A percentile compares a stretch with the other conserved stretches of the same genome.
Conservation (phyloP, 2,329 filamentous ascomycete species). For the Pyrenochaeta sp. region DNA sequence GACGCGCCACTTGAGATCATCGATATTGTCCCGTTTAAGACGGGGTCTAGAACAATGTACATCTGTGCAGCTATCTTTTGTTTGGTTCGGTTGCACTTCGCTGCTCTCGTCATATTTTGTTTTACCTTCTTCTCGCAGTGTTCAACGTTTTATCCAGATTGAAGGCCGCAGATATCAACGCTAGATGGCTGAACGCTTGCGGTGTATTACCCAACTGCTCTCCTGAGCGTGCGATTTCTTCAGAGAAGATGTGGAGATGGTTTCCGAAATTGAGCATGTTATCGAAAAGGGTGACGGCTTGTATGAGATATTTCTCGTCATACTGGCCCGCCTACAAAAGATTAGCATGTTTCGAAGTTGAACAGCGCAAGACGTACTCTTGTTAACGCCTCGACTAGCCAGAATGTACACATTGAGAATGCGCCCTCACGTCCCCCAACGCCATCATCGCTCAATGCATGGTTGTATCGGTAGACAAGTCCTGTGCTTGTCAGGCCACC, state of each 20-base stretch:
- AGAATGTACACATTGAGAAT: constrained; percentile 84
- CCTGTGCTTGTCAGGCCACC: constrained; percentile 79
- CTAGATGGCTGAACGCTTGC: constrained; percentile 80
- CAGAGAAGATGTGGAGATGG: constrained; percentile 79
- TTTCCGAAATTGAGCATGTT: constrained; percentile 81
- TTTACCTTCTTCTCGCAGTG: constrained; percentile 7
- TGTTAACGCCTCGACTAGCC: constrained; percentile 81
- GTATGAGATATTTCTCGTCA: constrained; percentile 68
- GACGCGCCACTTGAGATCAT: constrained; percentile 18
- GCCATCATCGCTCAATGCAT: constrained; percentile 72
- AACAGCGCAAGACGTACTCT: constrained; percentile 58
- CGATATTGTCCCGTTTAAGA: constrained; percentile 8
- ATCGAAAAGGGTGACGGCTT: constrained; percentile 74
- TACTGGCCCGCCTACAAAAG: constrained; percentile 54
- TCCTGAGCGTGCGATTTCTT: constrained; percentile 77
- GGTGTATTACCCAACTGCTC: constrained; percentile 83
- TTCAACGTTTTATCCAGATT: constrained; percentile 67
- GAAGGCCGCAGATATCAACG: constrained; percentile 78
- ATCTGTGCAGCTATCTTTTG: not conserved
- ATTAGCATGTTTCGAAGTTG: constrained; percentile 10
- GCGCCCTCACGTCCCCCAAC: constrained; percentile 78
- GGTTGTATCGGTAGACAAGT: constrained; percentile 79
- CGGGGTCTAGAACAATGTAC: not conserved
- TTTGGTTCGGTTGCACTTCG: not conserved
- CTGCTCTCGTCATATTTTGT: not conserved